phyloP scores from a whole-genome alignment of 306 rosid species.

The Luffa acutangula region DNA sequence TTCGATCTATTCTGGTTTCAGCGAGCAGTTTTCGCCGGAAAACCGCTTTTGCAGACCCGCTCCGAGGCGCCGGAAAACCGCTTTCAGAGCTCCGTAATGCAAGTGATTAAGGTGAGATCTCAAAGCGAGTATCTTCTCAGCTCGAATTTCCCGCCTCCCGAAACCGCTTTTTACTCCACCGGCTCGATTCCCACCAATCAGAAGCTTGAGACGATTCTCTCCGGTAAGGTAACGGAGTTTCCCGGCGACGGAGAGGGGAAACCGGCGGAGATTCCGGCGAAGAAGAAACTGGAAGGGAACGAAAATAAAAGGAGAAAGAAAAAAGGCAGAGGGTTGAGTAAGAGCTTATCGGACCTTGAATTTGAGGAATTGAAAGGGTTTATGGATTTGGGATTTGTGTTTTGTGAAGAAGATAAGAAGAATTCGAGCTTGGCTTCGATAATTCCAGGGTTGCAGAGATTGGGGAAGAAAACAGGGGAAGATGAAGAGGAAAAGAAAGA shows the following conservation, averaged over 20 bases:
- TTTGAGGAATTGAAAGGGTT: constrained; percentile 68
- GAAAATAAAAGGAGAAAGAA: constrained; percentile 3
- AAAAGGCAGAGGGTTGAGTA: constrained; percentile 2
- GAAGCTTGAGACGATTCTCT: constrained; percentile 39
- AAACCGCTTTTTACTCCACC: not conserved
- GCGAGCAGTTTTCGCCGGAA: constrained; percentile 21
- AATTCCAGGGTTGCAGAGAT: constrained; percentile 62
- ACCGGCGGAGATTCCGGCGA: not conserved
- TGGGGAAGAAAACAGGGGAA: constrained; percentile 16
- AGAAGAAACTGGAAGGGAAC: constrained; percentile 6
- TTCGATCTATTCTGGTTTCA: constrained; percentile 59
- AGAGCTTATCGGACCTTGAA: constrained; percentile 65
- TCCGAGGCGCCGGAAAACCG: not conserved
- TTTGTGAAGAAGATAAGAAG: constrained; percentile 50
- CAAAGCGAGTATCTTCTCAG: constrained; percentile 31
- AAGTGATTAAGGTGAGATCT: constrained; percentile 23
- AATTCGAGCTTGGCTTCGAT: constrained; percentile 44
- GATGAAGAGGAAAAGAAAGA: constrained; percentile 9
- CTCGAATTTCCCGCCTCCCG: not conserved
- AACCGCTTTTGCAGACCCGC: constrained; percentile 12
- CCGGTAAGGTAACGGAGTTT: constrained; percentile 28
- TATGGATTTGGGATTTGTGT: constrained; percentile 88
- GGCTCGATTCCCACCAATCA: not conserved
- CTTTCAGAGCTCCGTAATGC: constrained; percentile 11
- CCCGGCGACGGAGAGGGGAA: not conserved